phyloP scores from a whole-genome alignment of 768 basidiomycete genomes.

The Polyporus arcularius region DNA sequence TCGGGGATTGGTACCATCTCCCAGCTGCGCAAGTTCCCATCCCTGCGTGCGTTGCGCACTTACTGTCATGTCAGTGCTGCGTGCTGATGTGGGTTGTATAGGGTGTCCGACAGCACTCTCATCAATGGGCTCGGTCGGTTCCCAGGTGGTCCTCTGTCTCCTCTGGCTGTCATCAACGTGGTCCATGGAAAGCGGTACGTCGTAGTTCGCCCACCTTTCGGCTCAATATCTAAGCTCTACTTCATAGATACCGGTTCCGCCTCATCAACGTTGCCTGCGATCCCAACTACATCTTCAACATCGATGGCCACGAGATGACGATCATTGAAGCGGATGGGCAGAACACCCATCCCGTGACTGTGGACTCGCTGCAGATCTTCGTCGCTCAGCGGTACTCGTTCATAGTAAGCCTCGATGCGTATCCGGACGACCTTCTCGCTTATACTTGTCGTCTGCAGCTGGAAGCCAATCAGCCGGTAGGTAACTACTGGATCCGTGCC shows the following conservation, averaged over 20 bases:
- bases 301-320: constrained; percentile 46
- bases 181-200: constrained; percentile 31
- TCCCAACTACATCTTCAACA: constrained; percentile 43
- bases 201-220: constrained; percentile 31
- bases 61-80: not conserved
- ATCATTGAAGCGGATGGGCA: constrained; percentile 51
- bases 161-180: constrained; percentile 42
- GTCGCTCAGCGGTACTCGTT: constrained; percentile 37
- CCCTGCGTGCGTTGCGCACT: constrained; percentile 18
- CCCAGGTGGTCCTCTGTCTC: constrained; percentile 32
- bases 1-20: constrained; percentile 47
- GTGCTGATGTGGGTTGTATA: constrained; percentile 1
- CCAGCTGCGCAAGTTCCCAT: constrained; percentile 10
- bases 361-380: constrained; percentile 44
- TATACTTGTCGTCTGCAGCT: constrained; percentile 22
- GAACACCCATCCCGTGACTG: constrained; percentile 38
- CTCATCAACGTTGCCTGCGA: constrained; percentile 48
- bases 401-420: constrained; percentile 18
- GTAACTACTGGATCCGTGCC: constrained; percentile 37
- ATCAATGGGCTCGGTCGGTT: constrained; percentile 55
- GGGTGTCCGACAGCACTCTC: constrained; percentile 36
- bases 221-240: constrained; percentile 23
- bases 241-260: constrained; percentile 37
- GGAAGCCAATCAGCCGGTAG: constrained; percentile 41
- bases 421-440: not conserved